Evolutionary conservation across 495 filamentous ascomycete genomes (phyloP).

Genomic region (Terfezia boudieri): DNA sequence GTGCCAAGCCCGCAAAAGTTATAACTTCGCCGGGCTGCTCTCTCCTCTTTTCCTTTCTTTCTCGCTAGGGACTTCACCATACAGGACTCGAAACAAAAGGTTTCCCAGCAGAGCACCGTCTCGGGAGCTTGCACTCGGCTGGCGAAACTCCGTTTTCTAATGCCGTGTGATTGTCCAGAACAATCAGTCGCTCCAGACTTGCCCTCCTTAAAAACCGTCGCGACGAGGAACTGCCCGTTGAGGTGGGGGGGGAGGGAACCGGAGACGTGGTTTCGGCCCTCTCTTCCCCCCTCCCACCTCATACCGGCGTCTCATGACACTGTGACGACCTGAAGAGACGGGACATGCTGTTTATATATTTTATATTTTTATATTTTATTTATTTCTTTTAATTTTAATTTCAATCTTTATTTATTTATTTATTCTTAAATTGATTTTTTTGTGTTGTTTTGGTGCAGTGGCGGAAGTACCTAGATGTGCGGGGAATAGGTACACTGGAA

Average conservation of each 20-base stretch:
- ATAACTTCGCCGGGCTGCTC: too few relatives aligned
- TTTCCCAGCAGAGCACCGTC: slow-evolving; percentile 53
- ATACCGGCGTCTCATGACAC: slow-evolving; percentile 65
- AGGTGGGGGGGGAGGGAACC: too few relatives aligned
- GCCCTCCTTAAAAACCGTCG: slow-evolving; percentile 94
- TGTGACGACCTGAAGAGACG: slow-evolving; percentile 92
- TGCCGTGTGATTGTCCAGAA: slow-evolving; percentile 52
- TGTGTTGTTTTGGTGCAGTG: too few relatives aligned
- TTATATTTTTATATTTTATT: neutral
- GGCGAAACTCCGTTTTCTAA: slow-evolving; percentile 45
- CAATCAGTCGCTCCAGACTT: slow-evolving; percentile 27
- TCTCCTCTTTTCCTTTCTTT: slow-evolving; percentile 23
- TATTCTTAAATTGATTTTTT: neutral
- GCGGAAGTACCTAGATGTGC: too few relatives aligned
- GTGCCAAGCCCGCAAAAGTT: too few relatives aligned
- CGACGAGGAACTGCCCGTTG: slow-evolving; percentile 43
- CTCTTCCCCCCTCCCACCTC: slow-evolving; percentile 5
- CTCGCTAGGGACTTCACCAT: slow-evolving; percentile 22
- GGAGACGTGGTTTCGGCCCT: slow-evolving; percentile 26
- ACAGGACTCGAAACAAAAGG: slow-evolving; percentile 60
- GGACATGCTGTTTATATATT: slow-evolving; percentile 27
- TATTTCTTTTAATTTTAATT: neutral
- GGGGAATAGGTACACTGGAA: too few relatives aligned
- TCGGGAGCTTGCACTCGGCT: slow-evolving; percentile 49
- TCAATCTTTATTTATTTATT: neutral